Percentiles rank a stretch among this genome's conserved stretches.
These are phyloP conservation scores for Leccinum variicolor DNA, from an alignment of 768 basidiomycete species.

Conservation along the genomic window DNA sequence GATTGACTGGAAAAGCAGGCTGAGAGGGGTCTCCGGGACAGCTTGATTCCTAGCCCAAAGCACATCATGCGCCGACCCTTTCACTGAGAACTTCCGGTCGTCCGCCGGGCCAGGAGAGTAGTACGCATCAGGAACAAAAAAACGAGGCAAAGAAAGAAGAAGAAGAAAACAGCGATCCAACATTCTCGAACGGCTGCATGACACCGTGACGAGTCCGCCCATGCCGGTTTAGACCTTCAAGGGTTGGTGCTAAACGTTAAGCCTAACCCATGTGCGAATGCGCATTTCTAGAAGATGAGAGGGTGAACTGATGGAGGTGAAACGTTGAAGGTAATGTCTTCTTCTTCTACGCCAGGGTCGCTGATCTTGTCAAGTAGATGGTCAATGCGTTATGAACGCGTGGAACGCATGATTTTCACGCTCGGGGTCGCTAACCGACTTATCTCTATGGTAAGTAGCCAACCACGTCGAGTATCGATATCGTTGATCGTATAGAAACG, in stretches of 20 bases:
- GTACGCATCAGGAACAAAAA: neutral
- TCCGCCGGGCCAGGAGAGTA: neutral
- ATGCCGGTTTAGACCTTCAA: neutral
- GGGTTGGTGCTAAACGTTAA: neutral
- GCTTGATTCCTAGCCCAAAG: no score
- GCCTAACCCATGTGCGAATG: neutral
- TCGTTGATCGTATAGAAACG: neutral
- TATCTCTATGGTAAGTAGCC: neutral
- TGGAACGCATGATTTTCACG: neutral
- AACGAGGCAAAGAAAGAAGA: neutral
- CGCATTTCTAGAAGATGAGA: neutral
- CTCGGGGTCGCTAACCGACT: neutral
- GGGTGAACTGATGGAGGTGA: neutral
- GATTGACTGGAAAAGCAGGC: neutral
- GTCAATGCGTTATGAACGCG: neutral
- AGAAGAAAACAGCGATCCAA: neutral
- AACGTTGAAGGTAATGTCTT: neutral
- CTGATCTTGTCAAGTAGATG: no score
- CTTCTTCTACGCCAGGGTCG: neutral
- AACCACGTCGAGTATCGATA: no score
- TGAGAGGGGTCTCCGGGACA: no score
- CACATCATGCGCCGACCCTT: neutral
- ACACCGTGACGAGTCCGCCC: neutral
- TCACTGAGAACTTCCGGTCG: neutral
- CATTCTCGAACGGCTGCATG: neutral